phyloP scores from a whole-genome alignment of 805 yeast species.

The Metschnikowia lachancei region DNA sequence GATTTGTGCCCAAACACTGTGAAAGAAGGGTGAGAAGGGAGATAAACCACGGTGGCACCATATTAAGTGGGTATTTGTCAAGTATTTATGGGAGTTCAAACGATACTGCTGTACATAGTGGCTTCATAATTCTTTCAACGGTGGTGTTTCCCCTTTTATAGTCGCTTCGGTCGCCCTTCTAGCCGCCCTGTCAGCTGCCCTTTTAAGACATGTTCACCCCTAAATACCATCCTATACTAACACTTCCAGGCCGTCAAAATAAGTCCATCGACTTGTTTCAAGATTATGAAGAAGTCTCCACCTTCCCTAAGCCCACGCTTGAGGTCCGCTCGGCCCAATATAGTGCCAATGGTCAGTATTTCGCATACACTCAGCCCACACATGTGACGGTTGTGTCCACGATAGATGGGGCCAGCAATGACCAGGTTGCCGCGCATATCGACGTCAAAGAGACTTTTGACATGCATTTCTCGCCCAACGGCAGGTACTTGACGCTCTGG shows the following conservation, averaged over 20 bases:
- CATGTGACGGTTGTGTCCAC: conserved; percentile 59
- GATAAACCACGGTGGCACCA: no score
- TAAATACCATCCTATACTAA: conserved; percentile 17
- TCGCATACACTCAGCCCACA: conserved; percentile 71
- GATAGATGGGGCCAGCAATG: conserved; percentile 40
- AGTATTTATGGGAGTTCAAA: no score
- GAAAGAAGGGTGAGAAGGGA: no score
- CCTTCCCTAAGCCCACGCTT: conserved; percentile 33
- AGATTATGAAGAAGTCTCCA: conserved; percentile 36
- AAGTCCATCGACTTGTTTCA: conserved; percentile 27
- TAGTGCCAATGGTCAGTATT: conserved; percentile 62
- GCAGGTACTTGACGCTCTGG: conserved; percentile 82
- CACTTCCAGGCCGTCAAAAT: conserved; percentile 28
- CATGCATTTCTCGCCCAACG: conserved; percentile 83
- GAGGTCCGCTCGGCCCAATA: conserved; percentile 66
- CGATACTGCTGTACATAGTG: no score
- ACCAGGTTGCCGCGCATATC: conserved; percentile 42
- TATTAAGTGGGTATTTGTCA: no score
- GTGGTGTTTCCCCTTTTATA: no score
- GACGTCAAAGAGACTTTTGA: conserved; percentile 72
- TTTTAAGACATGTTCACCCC: no score
- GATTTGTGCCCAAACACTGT: no score
- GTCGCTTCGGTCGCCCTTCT: no score
- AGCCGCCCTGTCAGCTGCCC: no score
- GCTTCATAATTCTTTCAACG: no score